Conservation (phyloP, 371 early-diverging fungal species). For the Basidiobolus meristosporus region DNA sequence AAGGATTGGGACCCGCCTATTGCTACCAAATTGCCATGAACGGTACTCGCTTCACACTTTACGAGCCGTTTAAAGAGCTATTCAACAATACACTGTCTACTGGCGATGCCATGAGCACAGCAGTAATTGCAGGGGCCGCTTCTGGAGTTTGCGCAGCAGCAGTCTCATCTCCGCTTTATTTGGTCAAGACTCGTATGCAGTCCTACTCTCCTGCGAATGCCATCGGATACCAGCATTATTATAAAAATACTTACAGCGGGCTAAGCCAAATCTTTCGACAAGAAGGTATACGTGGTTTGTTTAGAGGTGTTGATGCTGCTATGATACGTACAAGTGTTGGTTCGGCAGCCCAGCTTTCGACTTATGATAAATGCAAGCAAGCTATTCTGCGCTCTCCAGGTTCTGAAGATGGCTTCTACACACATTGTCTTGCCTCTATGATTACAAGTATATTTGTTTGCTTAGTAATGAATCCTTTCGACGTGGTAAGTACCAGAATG, state of each 20-base stretch:
- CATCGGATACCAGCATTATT: conserved; percentile 85
- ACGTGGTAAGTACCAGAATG: conserved; percentile 87
- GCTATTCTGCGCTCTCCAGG: conserved; percentile 34
- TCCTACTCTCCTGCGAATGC: conserved; percentile 49
- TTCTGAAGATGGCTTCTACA: conserved; percentile 32
- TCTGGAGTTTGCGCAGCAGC: conserved; percentile 57
- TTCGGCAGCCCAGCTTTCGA: conserved; percentile 77
- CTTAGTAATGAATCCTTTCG: conserved; percentile 90
- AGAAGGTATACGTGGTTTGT: conserved; percentile 62
- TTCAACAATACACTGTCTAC: conserved; percentile 6
- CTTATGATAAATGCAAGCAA: conserved; percentile 69
- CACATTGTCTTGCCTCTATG: conserved; percentile 65
- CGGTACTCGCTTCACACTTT: conserved; percentile 78
- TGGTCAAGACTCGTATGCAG: conserved; percentile 93
- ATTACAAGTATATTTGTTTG: conserved; percentile 74
- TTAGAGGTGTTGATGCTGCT: conserved; percentile 74
- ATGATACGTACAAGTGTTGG: conserved; percentile 85
- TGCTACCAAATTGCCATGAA: conserved; percentile 83
- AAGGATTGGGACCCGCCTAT: conserved; percentile 83
- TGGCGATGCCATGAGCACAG: conserved; percentile 13
- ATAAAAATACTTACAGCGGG: conserved; percentile 43
- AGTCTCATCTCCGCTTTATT: conserved; percentile 71
- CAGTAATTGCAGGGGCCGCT: conserved; percentile 37
- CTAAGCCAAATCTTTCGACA: conserved; percentile 35
- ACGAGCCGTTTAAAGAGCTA: conserved; percentile 47